Conservation (phyloP, 768 basidiomycete genomes). For the Pleurotus ostreatus region DNA sequence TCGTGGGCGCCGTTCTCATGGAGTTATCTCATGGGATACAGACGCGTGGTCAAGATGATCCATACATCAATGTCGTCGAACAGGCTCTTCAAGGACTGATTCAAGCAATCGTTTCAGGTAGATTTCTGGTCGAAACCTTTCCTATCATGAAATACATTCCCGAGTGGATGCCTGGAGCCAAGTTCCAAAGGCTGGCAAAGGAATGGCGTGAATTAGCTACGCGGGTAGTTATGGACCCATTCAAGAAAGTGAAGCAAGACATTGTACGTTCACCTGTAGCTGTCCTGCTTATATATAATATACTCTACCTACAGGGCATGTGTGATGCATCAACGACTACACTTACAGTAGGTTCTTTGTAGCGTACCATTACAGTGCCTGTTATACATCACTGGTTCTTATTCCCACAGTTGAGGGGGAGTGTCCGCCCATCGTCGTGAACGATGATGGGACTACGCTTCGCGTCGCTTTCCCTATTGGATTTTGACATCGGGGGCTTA, state of each 20-base stretch:
- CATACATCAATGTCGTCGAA: conserved; percentile 18
- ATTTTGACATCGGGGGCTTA: too few relatives aligned
- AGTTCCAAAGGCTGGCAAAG: conserved; percentile 35
- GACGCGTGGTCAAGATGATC: conserved; percentile 16
- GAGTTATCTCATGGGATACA: conserved; percentile 20
- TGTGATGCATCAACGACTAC: too few relatives aligned
- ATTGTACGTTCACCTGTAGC: conserved; percentile 32
- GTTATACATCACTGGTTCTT: too few relatives aligned
- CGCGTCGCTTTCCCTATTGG: too few relatives aligned
- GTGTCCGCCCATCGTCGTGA: too few relatives aligned
- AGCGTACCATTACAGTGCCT: too few relatives aligned
- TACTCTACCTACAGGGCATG: too few relatives aligned
- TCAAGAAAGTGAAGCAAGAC: conserved; percentile 25
- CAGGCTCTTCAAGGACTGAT: conserved; percentile 13
- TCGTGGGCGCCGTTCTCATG: conserved; percentile 13
- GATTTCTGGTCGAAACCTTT: conserved; percentile 2
- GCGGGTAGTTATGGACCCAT: conserved; percentile 35
- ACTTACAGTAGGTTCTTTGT: too few relatives aligned
- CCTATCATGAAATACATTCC: conserved; percentile 18
- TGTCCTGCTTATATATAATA: too few relatives aligned
- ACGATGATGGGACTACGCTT: too few relatives aligned
- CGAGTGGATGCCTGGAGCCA: conserved; percentile 35
- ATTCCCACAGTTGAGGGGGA: too few relatives aligned
- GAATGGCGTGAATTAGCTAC: conserved; percentile 24
- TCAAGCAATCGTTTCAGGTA: conserved; percentile 11